Evolutionary conservation across 176 grass and related monocot genomes (phyloP), one percentile per base, ranked within the genome.

Genomic region (Echinochloa phyllopogon): DNA sequence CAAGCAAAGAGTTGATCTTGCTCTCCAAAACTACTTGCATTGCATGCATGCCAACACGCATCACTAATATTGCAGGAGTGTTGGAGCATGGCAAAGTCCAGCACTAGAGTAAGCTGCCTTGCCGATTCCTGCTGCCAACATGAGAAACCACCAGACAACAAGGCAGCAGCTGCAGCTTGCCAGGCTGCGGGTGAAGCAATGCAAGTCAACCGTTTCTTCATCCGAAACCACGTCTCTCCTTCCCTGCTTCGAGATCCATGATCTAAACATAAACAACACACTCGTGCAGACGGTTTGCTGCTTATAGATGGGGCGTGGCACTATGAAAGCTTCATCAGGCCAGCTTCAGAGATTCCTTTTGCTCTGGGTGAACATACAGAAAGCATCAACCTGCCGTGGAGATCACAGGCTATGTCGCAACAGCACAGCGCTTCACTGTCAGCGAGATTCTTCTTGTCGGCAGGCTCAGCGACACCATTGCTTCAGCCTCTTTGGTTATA

Each of bases 71-170:
- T 55, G 6, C 52, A 51, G 12, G 50, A 24, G 14, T 39, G 50
- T 51, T 61, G 15, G 16, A 76, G 62, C 47, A 78, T 71, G 69
- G 6, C 27, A 25, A 43, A 38, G 66, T 66, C 37, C 60, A 47
- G 33, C 42, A 44, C 21, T 23, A 72, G n/a, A 77, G 29, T 25
- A 77, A 57, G 43, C 33, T 78, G 23, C 18, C 58, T 18, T 84
- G 80, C 74, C 13, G 60, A 68, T 75, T 81, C 62, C 69, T 84
- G 52, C 42, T 84, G 80, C 50, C 75, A 84, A 47, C 68, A 73
- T 80, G 60, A 52, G 56, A 16, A 16, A 80, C 78, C 52, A 67
- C 60, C 43, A 50, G 78, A 33, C 47, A 66, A 65, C 29, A n/a
- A 65, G 16, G 20, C 42, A 50, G 25, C 43, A 16, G 8, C n/a